Evolutionary conservation across 352 stramenopile genomes (phyloP).

Genomic region (Achlya hypogyna): DNA sequence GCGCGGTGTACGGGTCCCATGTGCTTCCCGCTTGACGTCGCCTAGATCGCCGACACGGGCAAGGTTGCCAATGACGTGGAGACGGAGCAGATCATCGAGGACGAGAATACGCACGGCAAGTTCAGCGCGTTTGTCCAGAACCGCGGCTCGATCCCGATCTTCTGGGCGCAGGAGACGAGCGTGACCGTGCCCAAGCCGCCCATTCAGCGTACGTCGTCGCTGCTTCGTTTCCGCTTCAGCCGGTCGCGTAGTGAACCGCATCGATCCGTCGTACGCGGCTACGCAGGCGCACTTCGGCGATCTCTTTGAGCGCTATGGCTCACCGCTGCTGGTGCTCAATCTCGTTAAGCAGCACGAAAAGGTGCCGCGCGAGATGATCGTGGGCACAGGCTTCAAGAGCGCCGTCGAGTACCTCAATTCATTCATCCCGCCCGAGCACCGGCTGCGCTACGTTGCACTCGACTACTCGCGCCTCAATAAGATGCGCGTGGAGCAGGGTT

Average conservation of each 20-base stretch:
- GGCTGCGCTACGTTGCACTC: conserved; percentile 95
- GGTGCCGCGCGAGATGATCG: conserved; percentile 94
- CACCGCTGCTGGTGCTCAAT: conserved; percentile 95
- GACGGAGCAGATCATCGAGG: conserved; percentile 94
- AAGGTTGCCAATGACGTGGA: conserved; percentile 99
- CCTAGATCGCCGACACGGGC: conserved; percentile 92
- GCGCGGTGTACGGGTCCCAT: conserved; percentile 42
- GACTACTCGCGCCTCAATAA: conserved; percentile 94
- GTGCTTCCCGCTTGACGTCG: background rate
- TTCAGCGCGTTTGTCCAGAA: conserved; percentile 98
- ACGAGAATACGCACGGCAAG: conserved; percentile 84
- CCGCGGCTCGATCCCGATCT: conserved; percentile 98
- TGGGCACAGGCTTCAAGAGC: conserved; percentile 96
- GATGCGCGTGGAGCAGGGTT: conserved; percentile 87
- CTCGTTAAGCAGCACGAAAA: conserved; percentile 98
- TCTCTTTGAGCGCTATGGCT: conserved; percentile 94
- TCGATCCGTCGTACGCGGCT: conserved; percentile 94
- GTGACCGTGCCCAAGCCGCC: conserved; percentile 97
- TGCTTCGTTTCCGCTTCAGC: background rate
- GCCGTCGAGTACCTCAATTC: conserved; percentile 98
- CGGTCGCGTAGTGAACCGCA: conserved; percentile 75
- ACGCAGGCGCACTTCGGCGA: conserved; percentile 92
- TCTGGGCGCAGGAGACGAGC: conserved; percentile 98
- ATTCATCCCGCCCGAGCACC: conserved; percentile 83
- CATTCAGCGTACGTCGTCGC: conserved; percentile 67